Evolutionary conservation across 1,284 basidiomycete genomes (phyloP).

Genomic region (Malassezia yamatoensis): DNA sequence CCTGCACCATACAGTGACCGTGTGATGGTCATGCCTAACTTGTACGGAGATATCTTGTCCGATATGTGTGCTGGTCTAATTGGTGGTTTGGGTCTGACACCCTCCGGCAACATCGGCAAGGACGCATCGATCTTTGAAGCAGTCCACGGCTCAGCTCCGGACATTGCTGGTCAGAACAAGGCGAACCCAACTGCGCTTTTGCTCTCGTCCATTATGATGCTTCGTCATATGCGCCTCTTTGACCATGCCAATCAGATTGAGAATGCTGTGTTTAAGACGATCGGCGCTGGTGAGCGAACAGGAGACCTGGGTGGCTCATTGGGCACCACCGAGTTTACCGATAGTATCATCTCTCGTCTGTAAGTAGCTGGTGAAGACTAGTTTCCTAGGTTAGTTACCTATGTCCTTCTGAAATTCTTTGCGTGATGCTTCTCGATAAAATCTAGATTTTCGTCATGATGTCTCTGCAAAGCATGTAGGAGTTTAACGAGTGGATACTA

Average conservation of each 20-base stretch:
- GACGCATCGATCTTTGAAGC: conserved; percentile 99
- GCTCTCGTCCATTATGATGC: conserved; percentile 82
- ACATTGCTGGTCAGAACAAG: conserved; percentile 62
- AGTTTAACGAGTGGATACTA: no score
- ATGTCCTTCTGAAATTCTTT: not conserved
- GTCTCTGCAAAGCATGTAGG: no score
- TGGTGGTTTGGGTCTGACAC: conserved; percentile 92
- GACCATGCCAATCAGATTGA: conserved; percentile 83
- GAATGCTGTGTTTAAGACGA: conserved; percentile 57
- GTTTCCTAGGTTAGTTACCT: not conserved
- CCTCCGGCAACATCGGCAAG: conserved; percentile 94
- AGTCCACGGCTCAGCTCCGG: conserved; percentile 66
- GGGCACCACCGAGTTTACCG: conserved; percentile 43
- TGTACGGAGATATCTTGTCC: conserved; percentile 93
- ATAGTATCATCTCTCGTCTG: conserved; percentile 33
- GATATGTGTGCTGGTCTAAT: conserved; percentile 99
- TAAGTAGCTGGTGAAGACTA: conserved; percentile 1
- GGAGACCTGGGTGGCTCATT: conserved; percentile 43
- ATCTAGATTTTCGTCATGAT: no score
- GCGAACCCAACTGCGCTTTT: conserved; percentile 97
- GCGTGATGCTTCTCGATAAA: no score
- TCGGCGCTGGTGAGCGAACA: conserved; percentile 38
- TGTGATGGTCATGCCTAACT: conserved; percentile 99
- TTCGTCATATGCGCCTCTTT: conserved; percentile 84
- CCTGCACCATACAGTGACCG: conserved; percentile 86